phyloP scores from a whole-genome alignment of 345 rosid species.

The Pelargonium nanum region DNA sequence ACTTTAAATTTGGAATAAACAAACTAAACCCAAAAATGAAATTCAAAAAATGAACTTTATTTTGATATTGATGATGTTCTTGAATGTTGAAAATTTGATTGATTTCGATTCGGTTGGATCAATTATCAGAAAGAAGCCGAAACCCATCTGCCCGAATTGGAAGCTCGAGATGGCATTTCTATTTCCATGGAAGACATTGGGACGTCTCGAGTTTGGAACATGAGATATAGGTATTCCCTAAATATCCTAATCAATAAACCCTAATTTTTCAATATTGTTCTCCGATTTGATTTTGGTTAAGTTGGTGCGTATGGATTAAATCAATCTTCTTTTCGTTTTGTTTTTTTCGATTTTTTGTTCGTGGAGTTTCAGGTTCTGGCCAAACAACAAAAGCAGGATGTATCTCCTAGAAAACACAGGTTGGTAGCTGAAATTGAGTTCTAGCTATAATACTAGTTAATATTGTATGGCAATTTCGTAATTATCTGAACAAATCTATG shows the following conservation, averaged over 20 bases:
- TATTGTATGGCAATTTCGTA: neutral
- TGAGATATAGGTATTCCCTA: conserved; percentile 74
- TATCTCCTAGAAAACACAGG: conserved; percentile 98
- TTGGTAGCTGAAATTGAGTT: conserved; percentile 5
- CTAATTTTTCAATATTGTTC: neutral
- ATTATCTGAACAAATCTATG: too few species aligned
- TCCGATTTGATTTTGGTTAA: neutral
- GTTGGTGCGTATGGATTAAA: neutral
- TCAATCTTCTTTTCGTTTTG: conserved; percentile 9
- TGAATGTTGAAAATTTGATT: neutral
- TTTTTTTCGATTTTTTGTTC: conserved; percentile 3
- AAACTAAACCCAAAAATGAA: too few species aligned
- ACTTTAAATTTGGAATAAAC: too few species aligned
- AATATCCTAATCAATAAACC: neutral
- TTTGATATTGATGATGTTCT: neutral
- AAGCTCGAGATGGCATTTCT: conserved; percentile 93
- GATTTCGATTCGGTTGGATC: neutral
- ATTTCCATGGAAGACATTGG: conserved; percentile 98
- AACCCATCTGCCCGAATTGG: conserved; percentile 87
- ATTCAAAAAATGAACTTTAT: too few species aligned
- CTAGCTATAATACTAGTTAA: too few species aligned
- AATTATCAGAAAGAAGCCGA: conserved; percentile 81
- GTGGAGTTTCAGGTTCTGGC: conserved; percentile 89
- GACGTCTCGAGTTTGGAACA: conserved; percentile 93
- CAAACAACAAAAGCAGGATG: conserved; percentile 99